These are phyloP conservation scores for Ophiosphaerella herpotricha DNA, from an alignment of 2,329 filamentous ascomycete genomes.

Conservation along the genomic window DNA sequence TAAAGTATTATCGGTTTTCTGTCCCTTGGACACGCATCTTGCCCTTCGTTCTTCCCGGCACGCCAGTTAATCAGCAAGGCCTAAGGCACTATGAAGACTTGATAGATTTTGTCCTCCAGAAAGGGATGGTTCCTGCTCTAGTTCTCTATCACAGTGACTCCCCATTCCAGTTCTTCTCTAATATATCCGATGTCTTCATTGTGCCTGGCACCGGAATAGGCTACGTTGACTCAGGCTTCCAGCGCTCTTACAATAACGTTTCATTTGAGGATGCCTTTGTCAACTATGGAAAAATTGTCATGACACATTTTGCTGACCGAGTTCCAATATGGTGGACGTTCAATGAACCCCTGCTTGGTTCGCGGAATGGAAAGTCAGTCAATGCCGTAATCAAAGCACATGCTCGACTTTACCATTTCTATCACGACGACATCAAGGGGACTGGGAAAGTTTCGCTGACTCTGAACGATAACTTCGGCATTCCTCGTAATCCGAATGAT, in stretches of 20 bases:
- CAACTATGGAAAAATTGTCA: constrained; percentile 58
- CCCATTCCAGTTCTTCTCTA: constrained; percentile 50
- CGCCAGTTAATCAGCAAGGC: constrained; percentile 58
- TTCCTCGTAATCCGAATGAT: constrained; percentile 45
- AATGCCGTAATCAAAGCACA: constrained; percentile 50
- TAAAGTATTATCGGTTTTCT: constrained; percentile 58
- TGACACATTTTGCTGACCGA: constrained; percentile 58
- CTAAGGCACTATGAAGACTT: constrained; percentile 61
- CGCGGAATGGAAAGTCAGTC: constrained; percentile 48
- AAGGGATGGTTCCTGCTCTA: constrained; percentile 56
- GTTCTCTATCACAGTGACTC: constrained; percentile 59
- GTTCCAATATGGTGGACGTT: constrained; percentile 60
- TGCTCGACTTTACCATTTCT: constrained; percentile 57
- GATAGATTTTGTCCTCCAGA: constrained; percentile 55
- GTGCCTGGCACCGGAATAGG: constrained; percentile 31
- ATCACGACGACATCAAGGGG: constrained; percentile 59
- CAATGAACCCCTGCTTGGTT: constrained; percentile 56
- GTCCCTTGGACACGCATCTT: constrained; percentile 60
- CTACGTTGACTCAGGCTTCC: constrained; percentile 44
- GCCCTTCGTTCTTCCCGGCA: constrained; percentile 56
- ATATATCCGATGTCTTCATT: constrained; percentile 31
- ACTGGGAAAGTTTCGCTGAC: constrained; percentile 57
- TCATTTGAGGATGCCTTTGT: constrained; percentile 58
- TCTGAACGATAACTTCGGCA: constrained; percentile 49
- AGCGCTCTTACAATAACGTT: constrained; percentile 45